Conservation (phyloP, 805 yeast genomes). For the Lipomyces yamanashiensis region DNA sequence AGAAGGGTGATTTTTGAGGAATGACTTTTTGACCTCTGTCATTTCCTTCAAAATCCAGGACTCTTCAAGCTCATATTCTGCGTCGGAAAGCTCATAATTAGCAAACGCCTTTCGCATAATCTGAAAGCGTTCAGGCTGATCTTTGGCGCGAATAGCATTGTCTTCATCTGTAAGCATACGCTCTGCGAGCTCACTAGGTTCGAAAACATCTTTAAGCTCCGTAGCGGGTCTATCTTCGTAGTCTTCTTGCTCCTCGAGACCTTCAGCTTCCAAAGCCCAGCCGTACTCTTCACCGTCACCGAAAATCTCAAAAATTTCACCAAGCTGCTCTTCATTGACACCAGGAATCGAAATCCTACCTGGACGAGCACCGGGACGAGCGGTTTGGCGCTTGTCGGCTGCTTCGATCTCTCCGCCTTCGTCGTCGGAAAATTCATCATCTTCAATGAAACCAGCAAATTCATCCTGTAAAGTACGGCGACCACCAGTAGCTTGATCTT, state of each 20-base stretch:
- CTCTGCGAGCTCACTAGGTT: slow-evolving; percentile 88
- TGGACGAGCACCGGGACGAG: slow-evolving; percentile 4
- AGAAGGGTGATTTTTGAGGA: slow-evolving; percentile 47
- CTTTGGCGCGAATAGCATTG: slow-evolving; percentile 81
- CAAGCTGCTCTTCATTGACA: slow-evolving; percentile 85
- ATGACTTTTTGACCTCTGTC: slow-evolving; percentile 58
- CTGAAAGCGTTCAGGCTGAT: slow-evolving; percentile 92
- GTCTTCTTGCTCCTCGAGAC: slow-evolving; percentile 53
- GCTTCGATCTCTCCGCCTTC: slow-evolving; percentile 53
- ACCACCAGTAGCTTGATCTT: slow-evolving; percentile 38
- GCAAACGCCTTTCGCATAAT: slow-evolving; percentile 68
- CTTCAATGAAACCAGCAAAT: slow-evolving; percentile 95
- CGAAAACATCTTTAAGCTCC: slow-evolving; percentile 82
- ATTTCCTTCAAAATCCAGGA: slow-evolving; percentile 78
- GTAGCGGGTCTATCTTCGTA: slow-evolving; percentile 43
- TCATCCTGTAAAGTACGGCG: slow-evolving; percentile 63
- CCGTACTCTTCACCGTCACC: slow-evolving; percentile 98
- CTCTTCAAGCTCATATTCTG: slow-evolving; percentile 73
- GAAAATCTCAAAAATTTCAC: slow-evolving; percentile 90
- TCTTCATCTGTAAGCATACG: slow-evolving; percentile 91
- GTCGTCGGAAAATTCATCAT: slow-evolving; percentile 92
- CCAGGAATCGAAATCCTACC: slow-evolving; percentile 47
- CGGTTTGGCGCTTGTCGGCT: slow-evolving; percentile 11
- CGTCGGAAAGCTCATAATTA: slow-evolving; percentile 64
- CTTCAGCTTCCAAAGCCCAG: slow-evolving; percentile 96